phyloP scores from a whole-genome alignment of 345 rosid genomes.

The Sonneratia alba region DNA sequence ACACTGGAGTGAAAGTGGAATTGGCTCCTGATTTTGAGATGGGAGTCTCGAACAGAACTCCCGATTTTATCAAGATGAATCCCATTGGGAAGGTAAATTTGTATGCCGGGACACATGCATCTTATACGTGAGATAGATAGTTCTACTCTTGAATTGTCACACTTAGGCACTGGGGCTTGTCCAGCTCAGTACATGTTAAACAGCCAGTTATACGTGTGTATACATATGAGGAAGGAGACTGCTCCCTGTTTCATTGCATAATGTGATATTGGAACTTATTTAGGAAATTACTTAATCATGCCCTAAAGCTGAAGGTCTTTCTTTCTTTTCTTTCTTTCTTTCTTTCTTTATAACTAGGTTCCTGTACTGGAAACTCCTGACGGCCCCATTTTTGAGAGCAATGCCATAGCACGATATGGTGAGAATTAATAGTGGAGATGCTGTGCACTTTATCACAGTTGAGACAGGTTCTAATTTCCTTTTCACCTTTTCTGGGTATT shows the following conservation, averaged over 20 bases:
- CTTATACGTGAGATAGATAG: background rate
- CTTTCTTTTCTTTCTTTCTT: background rate
- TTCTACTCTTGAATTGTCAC: background rate
- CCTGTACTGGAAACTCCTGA: conserved; percentile 95
- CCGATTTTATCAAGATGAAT: conserved; percentile 77
- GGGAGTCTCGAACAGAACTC: conserved; percentile 76
- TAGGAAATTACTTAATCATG: background rate
- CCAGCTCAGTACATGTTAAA: background rate
- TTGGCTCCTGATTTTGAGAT: conserved; percentile 52
- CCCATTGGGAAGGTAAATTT: conserved; percentile 81
- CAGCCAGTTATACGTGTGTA: background rate
- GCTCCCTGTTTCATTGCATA: background rate
- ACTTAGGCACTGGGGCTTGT: background rate
- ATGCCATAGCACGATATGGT: conserved; percentile 94
- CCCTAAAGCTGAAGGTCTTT: background rate
- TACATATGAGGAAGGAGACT: background rate
- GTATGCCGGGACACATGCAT: background rate
- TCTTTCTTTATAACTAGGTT: conserved; percentile 32
- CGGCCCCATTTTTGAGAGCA: conserved; percentile 86
- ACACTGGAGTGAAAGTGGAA: conserved; percentile 54
- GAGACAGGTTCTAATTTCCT: background rate
- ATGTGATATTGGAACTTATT: background rate
- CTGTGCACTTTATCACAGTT: too few relatives aligned
- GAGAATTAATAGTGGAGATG: conserved; percentile 2
- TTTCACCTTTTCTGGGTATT: background rate